phyloP scores from a whole-genome alignment of 306 rosid species.

The Alnus glutinosa region DNA sequence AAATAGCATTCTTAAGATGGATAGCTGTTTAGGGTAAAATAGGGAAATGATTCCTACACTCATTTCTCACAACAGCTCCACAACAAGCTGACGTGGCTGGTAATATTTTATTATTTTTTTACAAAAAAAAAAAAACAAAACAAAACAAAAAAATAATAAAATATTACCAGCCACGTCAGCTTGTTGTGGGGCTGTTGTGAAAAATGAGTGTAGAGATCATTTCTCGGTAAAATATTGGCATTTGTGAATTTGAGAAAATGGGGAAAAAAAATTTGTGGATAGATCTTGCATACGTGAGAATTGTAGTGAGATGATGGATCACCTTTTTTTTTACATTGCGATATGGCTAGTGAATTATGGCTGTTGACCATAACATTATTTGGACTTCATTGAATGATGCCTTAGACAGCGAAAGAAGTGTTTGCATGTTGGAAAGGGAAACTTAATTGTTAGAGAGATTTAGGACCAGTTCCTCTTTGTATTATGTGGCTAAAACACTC shows the following conservation, averaged over 20 bases:
- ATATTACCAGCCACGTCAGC: too few relatives aligned
- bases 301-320: too few relatives aligned
- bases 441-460: not conserved
- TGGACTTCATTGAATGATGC: not conserved
- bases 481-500: not conserved
- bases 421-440: not conserved
- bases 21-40: not conserved
- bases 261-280: not conserved
- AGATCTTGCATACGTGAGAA: not conserved
- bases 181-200: too few relatives aligned
- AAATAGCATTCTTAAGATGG: not conserved
- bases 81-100: too few relatives aligned
- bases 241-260: not conserved
- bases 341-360: not conserved
- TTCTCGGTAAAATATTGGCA: not conserved
- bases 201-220: too few relatives aligned
- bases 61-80: too few relatives aligned
- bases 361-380: not conserved
- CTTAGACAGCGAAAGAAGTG: not conserved
- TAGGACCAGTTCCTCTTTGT: not conserved
- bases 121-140: too few relatives aligned
- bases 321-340: not conserved
- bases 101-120: too few relatives aligned
- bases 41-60: too few relatives aligned
- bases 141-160: too few relatives aligned